phyloP scores from a whole-genome alignment of 805 yeast species.

The Cyberlindnera galapagoensis region DNA sequence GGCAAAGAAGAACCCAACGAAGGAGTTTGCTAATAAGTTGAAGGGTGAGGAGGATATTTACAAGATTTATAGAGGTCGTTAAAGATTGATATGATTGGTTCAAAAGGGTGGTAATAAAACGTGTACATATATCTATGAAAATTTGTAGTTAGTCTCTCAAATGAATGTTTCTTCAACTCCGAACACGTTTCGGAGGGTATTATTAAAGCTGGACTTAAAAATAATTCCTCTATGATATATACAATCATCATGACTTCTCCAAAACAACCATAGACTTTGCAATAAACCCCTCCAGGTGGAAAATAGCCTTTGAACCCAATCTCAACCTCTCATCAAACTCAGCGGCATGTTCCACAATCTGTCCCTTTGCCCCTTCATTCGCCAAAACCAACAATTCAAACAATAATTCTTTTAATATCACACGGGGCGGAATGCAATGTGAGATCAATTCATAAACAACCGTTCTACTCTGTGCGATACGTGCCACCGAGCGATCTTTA shows the following conservation, averaged over 20 bases:
- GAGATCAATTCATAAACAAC: conserved; percentile 77
- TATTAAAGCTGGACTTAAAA: too few species aligned
- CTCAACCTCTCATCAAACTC: conserved; percentile 79
- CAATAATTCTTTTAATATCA: conserved; percentile 61
- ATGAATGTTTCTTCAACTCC: too few species aligned
- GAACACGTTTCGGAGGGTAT: too few species aligned
- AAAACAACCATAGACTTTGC: conserved; percentile 80
- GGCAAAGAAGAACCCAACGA: conserved; percentile 55
- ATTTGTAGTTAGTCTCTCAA: background rate
- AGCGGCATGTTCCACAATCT: conserved; percentile 55
- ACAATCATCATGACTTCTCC: conserved; percentile 41
- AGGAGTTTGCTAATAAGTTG: conserved; percentile 50
- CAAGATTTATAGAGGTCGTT: conserved; percentile 58
- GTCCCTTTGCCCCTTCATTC: conserved; percentile 29
- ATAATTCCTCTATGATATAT: background rate
- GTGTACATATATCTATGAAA: conserved; percentile 8
- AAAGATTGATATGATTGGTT: conserved; percentile 9
- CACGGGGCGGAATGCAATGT: conserved; percentile 88
- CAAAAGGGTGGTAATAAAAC: conserved; percentile 1
- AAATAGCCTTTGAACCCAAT: conserved; percentile 82
- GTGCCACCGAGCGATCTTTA: conserved; percentile 57
- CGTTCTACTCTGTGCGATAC: conserved; percentile 50
- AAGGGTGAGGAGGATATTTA: conserved; percentile 47
- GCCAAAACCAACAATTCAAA: conserved; percentile 36
- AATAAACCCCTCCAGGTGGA: conserved; percentile 90